Evolutionary conservation across 495 filamentous ascomycete genomes (phyloP).

Genomic region (Penicillium mononematosum): DNA sequence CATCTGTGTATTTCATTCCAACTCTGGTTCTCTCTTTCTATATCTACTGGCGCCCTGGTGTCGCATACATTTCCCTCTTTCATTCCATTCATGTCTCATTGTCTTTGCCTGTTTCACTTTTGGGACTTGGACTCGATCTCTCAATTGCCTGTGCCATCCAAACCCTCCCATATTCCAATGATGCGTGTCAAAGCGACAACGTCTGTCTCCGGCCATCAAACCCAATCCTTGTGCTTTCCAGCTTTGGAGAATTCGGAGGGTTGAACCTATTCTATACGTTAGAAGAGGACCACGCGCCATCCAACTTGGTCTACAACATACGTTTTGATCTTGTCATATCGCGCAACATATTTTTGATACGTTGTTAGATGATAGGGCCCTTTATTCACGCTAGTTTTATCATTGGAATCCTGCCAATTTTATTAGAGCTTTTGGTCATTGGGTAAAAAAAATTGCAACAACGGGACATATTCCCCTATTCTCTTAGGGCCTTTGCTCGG

Average conservation of each 20-base stretch:
- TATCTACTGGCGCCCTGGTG: slow-evolving; percentile 19
- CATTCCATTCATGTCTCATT: slow-evolving; percentile 1
- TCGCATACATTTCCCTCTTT: slow-evolving; percentile 23
- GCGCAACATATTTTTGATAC: not conserved
- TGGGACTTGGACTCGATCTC: not conserved
- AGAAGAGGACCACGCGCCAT: slow-evolving; percentile 2
- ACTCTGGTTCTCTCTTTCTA: slow-evolving; percentile 17
- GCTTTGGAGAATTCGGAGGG: not conserved
- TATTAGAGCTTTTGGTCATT: not conserved
- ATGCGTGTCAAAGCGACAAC: not conserved
- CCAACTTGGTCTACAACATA: not conserved
- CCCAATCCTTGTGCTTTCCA: not conserved
- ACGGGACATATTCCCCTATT: not conserved
- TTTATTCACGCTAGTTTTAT: slow-evolving; percentile 6
- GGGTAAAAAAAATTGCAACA: not conserved
- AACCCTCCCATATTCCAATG: not conserved
- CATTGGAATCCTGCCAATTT: slow-evolving; percentile 5
- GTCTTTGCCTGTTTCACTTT: slow-evolving; percentile 1
- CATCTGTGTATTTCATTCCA: slow-evolving; percentile 21
- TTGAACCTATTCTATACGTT: not conserved
- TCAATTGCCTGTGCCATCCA: not conserved
- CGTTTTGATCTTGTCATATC: not conserved
- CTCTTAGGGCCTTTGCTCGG: not conserved
- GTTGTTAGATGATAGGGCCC: not conserved
- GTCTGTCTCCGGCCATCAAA: not conserved